Evolutionary conservation across 768 basidiomycete species (phyloP), one percentile per base, ranked within the genome.

Genomic region (Podaxis sp.): DNA sequence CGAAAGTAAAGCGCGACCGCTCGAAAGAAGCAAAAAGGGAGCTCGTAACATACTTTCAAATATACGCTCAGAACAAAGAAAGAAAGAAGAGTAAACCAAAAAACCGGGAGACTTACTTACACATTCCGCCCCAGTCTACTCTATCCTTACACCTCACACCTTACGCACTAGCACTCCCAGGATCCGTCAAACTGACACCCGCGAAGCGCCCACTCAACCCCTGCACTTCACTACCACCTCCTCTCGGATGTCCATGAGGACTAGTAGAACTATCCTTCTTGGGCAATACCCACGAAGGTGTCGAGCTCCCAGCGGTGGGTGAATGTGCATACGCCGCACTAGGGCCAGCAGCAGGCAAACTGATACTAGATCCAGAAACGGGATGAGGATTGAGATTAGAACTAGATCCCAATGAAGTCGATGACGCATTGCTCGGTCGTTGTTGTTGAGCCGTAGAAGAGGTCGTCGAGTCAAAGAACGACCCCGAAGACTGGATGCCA

Each of bases 231-330:
- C 9, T 26, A 3, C 17, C 58, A 53, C n/a, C 22, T 3, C 33
- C 33, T 11, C 38, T 19, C 17, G 44, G 44, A 8, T 46, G 44
- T 24, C 17, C 54, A 38, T 33, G 33, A 33, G 33, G 33, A 9
- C 33, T 33, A 33, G 33, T 17, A 33, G n/a, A 17, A 39, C 52
- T 11, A 19, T 58, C 56, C 61, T 77, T 79, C 76, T 79, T 82
- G 13, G 80, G 81, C 30, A 82, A 64, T 1, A 82, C 77, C 81
- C 81, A 82, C 42, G 79, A 73, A 8, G 81, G 81, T n/a, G 71
- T 54, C 22, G 66, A 60, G 0, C 59, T 58, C 26, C 65, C 61
- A 30, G 58, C 63, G 12, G 67, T 22, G 8, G 67, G 60, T 33
- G 61, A 64, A 51, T 57, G 51, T 15, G 59, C 56, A 52, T 61